phyloP scores from a whole-genome alignment of 257 asterid genomes.

The Scutellaria galericulata region DNA sequence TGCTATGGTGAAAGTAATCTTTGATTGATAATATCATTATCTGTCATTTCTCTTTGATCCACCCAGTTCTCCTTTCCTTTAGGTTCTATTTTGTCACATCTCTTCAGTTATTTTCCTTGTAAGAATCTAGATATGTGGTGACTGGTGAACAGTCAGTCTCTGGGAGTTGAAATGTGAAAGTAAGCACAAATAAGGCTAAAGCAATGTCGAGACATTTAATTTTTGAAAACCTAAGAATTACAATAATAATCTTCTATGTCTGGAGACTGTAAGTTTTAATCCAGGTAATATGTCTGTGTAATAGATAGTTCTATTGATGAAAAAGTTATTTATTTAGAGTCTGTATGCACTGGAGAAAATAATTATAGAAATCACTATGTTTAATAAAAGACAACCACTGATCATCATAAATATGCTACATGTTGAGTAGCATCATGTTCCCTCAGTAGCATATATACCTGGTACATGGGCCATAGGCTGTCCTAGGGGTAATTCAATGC shows the following conservation, averaged over 20 bases:
- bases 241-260: background rate
- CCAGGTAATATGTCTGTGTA: conserved; percentile 7
- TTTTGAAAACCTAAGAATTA: background rate
- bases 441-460: conserved; percentile 1
- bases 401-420: background rate
- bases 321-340: background rate
- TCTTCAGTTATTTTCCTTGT: conserved; percentile 9
- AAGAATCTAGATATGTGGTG: conserved; percentile 1
- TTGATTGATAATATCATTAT: conserved; percentile 1
- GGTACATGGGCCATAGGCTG: background rate
- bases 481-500: background rate
- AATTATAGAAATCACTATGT: background rate
- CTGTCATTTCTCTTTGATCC: background rate
- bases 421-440: conserved; percentile 7
- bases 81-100: conserved; percentile 10
- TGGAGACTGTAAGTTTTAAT: background rate
- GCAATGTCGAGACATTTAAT: conserved; percentile 13
- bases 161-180: conserved; percentile 18
- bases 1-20: conserved; percentile 2
- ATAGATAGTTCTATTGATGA: conserved; percentile 5
- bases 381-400: background rate
- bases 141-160: conserved; percentile 2
- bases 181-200: background rate
- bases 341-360: background rate
- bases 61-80: conserved; percentile 2